Percentiles rank a stretch among this genome's conserved stretches.
phyloP scores from a whole-genome alignment of 345 rosid species.

The Salix brachista region DNA sequence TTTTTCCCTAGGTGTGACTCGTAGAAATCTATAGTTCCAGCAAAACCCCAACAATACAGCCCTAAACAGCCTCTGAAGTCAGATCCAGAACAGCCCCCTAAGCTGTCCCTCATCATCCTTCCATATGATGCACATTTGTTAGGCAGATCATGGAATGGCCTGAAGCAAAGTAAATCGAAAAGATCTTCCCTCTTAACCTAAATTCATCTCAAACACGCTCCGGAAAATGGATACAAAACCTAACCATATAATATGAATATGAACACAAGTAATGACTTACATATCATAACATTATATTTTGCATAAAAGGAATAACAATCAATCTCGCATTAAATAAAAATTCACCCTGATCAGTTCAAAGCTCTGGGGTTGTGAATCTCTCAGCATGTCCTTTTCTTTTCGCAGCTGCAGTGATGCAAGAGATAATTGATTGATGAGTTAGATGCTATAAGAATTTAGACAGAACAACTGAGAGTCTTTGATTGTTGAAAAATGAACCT shows the following conservation, averaged over 20 bases:
- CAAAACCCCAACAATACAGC: not conserved
- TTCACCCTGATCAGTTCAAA: constrained; percentile 68
- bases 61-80: not conserved
- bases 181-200: not conserved
- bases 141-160: too few species aligned
- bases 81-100: not conserved
- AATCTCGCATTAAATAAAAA: not conserved
- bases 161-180: too few species aligned
- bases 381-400: constrained; percentile 66
- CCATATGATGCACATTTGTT: not conserved
- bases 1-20: not conserved
- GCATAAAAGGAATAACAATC: not conserved
- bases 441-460: not conserved
- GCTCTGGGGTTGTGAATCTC: constrained; percentile 64
- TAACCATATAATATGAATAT: not conserved
- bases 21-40: not conserved
- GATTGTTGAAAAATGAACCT: constrained; percentile 17
- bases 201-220: not conserved
- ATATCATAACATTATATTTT: not conserved
- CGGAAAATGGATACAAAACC: not conserved
- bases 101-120: not conserved
- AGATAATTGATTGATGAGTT: not conserved
- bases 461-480: not conserved
- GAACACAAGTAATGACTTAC: not conserved
- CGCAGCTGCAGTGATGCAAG: constrained; percentile 46